Base-by-base conservation (phyloP, 495 filamentous ascomycete species). In the Xylaria venustula region DNA sequence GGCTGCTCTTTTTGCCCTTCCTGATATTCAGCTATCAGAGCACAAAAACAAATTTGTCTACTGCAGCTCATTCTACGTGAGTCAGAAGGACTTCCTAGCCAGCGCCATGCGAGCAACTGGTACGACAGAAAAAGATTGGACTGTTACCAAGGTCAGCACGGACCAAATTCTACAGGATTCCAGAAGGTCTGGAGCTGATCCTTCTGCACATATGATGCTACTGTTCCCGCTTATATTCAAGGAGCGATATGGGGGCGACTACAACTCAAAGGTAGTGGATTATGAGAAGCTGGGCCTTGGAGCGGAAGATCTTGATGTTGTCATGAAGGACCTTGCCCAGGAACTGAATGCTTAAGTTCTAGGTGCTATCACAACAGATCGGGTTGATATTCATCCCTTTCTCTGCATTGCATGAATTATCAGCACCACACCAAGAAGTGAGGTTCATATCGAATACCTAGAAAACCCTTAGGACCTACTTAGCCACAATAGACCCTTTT, bases 81-180 rank as follows among this genome's bases (percentile, higher is more conserved):
- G 58, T 14, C 77, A 80, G 63, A 71, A 65, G 49, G 70, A 77
- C 12, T 69, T 80, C 60, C 64, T 82, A 15, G 69, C 69, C 2
- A 47, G 68, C 12, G 62, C 76, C 2, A 69, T 78, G 61, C 78
- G 83, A 4, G 84, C 82, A 1, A 82, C 81, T 0, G 79, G 77
- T 0, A 75, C 72, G 6, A 76, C 62, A 22, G 64, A 73, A 34
- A 54, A 50, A 1, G 83, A 85, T 58, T 88, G 85, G 85, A 78
- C 65, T 0, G 75, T 87, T 42, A 71, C 42, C 7, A 50, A 75
- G 3, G 71, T 80, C 64, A 53, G 69, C 0, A 57, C 67, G 4
- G 58, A 67, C 26, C 70, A 84, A 60, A 63, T 59, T 3, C 49
- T 73, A 9, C 54, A 75, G 79, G 0, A 82, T 74, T 59, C 60